Base-by-base conservation (phyloP, 1,284 basidiomycete species). In the Ustilago loliicola region DNA sequence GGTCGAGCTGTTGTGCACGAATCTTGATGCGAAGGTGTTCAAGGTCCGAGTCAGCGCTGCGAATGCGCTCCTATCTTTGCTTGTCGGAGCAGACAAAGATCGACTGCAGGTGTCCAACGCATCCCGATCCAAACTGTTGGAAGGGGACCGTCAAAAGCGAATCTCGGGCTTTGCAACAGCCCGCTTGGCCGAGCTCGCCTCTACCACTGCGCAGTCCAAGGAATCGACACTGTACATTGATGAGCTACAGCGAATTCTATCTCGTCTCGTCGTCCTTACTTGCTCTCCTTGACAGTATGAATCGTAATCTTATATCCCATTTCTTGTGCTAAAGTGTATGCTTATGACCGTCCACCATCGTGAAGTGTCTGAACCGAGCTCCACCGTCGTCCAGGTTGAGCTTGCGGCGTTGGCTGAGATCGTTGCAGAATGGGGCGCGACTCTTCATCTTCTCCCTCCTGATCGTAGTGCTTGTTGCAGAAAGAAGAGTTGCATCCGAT, bases 1-100 rank as follows among this genome's bases (percentile, higher is more conserved):
- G 4, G 34, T 66, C 1, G 66, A 64, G 21, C 23, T 60, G 56
- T 45, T 77, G 17, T 72, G 70, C 40, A 34, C 30, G 10, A 54
- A 47, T 3, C 36, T 77, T 36, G 47, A 32, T 17, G 63, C 56
- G 7, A 72, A 67, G 47, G 62, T 72, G 47, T 77, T 69, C 57
- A 77, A 77, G 61, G 36, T 77, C 27, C 61, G 66, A 2, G 51
- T 72, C 25, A 61, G 60, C 17, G 59, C 62, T 1, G 69, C 69
- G 5, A 58, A 66, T 11, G 74, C 74, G 19, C 61, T 77, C 1
- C 29, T 72, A 1, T 55, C 66, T n/a, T 50, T 77, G 19, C 61
- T 57, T 15, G 13, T 29, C 1, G 53, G 38, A 10, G 10, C 32
- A 23, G 30, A 56, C 23, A 32, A 34, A 29, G 23, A 42, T 0